Base-by-base conservation (phyloP, 2,329 filamentous ascomycete species). In the Westerdykella aurantiaca region DNA sequence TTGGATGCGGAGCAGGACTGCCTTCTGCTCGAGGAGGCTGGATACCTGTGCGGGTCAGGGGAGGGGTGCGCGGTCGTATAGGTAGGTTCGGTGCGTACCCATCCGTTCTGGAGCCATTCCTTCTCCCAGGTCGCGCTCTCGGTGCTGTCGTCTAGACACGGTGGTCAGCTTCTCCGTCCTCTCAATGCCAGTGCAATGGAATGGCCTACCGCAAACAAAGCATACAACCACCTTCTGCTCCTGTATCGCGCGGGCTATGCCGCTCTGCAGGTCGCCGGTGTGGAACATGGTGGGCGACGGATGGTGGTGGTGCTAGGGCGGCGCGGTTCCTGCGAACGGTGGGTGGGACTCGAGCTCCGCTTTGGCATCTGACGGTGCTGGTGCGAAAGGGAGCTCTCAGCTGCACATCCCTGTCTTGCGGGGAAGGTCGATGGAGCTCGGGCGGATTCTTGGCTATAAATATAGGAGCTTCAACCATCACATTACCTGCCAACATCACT, bases 171-270 rank as follows among this genome's bases (percentile, higher is more conserved):
- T 29, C 25, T 53, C 48, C 21, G 6, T 16, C 4, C 7, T 11
- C 4, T 11, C 5, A 11, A 21, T 16, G 11, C 6, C 2, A 29
- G 2, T 29, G 11, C 4, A 5, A 29, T 5, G 25, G 11, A 29
- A 29, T 4, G 18, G 23, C 46, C 52, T 67, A 88, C 87, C 84
- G 60, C 82, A 80, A 25, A 95, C 83, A 67, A 96, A 94, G 69
- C 88, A 95, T 23, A 86, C 78, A 0, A 96, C 86, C 14, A 85
- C 76, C 67, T 91, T 94, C 46, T 80, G 73, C 64, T 90, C 75
- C 47, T 80, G 78, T 6, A 96, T 76, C 11, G 90, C 88, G 16
- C 79, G 73, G 25, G 79, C 76, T 55, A 96, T 94, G 46, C 88
- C 90, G 57, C 85, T 83, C 57, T 94, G 86, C 16, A 96, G 69